Evolutionary conservation across 2,329 filamentous ascomycete genomes (phyloP), one percentile per base, ranked within the genome.

Genomic region (Calonectria fujianensis): DNA sequence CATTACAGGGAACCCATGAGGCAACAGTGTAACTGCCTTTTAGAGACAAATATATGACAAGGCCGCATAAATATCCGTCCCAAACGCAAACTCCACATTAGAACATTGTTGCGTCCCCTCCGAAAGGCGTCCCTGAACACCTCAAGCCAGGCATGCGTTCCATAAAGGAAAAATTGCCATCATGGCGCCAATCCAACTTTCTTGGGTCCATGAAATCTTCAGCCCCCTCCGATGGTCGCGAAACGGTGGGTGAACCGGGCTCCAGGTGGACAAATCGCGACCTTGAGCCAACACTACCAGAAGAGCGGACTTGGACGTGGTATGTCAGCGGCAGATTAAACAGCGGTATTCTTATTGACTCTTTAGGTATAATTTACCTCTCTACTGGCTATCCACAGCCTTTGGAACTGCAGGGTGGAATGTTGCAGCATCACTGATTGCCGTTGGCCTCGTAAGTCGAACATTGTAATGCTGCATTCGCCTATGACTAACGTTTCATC

Each of bases 371-470:
- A 57, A 57, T n/a, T 24, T 57, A 16, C 52, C 52, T 13, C 7
- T 57, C 16, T 57, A 57, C 31, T 57, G 52, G 52, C 52, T 57
- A 6, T 57, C 52, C 5, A 57, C 52, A 10, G 52, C 52, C 10
- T 57, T 57, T 32, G 52, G 52, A 6, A 57, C 52, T 4, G 52
- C 52, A 9, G 52, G 52, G 1, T 57, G 52, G 52, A 57, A 57
- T 35, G 52, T 57, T n/a, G 52, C 52, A n/a, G 52, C 52, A 11
- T 57, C 52, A n/a, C 31, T 57, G 29, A 57, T 57, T 35, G 52
- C 52, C 16, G 29, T 57, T 32, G 52, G 52, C 29, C 52, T 57
- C 13, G 52, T 57, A 57, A 5, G 52, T 57, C 20, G 18, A 13
- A 14, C 10, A n/a, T 31, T 20, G 10, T 9, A n/a, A 32, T 20